These are phyloP conservation scores for Rhododendron ovatum DNA, from an alignment of 148 eudicot genomes.

Conservation along the genomic window DNA sequence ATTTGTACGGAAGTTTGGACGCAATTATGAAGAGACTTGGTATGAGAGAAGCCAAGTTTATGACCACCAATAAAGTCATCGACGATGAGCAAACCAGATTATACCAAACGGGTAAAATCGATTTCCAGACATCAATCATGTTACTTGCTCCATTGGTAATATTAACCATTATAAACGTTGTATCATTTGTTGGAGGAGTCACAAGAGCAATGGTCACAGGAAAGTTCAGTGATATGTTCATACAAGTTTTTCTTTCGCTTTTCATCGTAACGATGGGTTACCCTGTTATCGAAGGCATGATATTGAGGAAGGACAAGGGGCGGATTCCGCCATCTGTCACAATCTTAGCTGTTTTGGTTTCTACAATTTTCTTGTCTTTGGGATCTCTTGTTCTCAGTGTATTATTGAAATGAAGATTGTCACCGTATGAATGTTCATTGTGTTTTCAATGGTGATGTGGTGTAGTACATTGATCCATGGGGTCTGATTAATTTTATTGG, in stretches of 20 bases:
- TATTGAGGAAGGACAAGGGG: conserved; percentile 56
- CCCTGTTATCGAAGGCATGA: conserved; percentile 66
- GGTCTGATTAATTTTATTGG: too few species aligned
- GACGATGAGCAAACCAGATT: conserved; percentile 40
- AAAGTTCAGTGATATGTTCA: conserved; percentile 28
- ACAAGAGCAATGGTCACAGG: conserved; percentile 2
- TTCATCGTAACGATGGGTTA: conserved; percentile 33
- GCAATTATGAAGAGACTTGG: conserved; percentile 40
- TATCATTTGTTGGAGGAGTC: conserved; percentile 39
- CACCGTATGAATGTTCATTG: background rate
- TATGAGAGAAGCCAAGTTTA: conserved; percentile 36
- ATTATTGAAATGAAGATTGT: background rate
- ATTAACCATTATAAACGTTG: conserved; percentile 36
- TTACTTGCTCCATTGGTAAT: conserved; percentile 48
- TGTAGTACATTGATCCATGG: too few species aligned
- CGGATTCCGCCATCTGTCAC: conserved; percentile 31
- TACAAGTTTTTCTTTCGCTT: conserved; percentile 42
- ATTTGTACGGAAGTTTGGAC: conserved; percentile 39
- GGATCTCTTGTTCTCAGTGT: conserved; percentile 24
- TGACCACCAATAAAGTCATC: conserved; percentile 53
- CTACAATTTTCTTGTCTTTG: conserved; percentile 20
- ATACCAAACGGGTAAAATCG: conserved; percentile 44
- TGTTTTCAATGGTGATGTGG: background rate
- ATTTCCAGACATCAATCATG: conserved; percentile 49
- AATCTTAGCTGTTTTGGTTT: conserved; percentile 16